phyloP scores from a whole-genome alignment of 179 eudicot genomes.

The Amaranthus tricolor region DNA sequence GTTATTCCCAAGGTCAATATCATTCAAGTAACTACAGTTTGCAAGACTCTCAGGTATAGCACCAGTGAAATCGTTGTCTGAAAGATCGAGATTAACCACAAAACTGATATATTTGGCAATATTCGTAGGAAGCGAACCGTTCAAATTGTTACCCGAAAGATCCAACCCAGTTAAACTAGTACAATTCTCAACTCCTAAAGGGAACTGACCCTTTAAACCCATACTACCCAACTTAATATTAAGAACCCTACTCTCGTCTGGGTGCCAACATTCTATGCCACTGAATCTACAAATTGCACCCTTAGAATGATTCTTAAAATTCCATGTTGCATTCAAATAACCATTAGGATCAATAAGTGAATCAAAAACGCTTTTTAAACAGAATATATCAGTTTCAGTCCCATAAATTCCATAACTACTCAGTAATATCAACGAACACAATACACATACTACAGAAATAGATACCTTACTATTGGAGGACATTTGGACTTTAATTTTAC shows the following conservation, averaged over 20 bases:
- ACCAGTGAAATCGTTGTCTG: conserved; percentile 66
- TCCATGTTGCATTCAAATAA: conserved; percentile 49
- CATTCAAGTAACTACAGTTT: conserved; percentile 58
- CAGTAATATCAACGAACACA: conserved; percentile 32
- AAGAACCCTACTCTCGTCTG: conserved; percentile 59
- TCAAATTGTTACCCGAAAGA: conserved; percentile 57
- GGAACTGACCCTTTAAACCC: conserved; percentile 76
- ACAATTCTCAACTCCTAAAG: conserved; percentile 52
- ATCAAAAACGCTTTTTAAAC: conserved; percentile 36
- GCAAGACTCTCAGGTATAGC: conserved; percentile 51
- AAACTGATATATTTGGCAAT: conserved; percentile 34
- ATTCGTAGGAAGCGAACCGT: conserved; percentile 58
- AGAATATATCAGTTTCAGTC: conserved; percentile 44
- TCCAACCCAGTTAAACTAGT: conserved; percentile 64
- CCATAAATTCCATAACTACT: conserved; percentile 30
- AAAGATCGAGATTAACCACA: conserved; percentile 66
- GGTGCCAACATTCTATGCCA: conserved; percentile 89
- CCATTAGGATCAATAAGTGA: conserved; percentile 52
- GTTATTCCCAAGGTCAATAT: conserved; percentile 52
- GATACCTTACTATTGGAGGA: conserved; percentile 13
- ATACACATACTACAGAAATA: conserved; percentile 13
- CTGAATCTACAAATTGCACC: conserved; percentile 67
- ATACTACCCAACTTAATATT: conserved; percentile 52
- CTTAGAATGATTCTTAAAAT: conserved; percentile 56
- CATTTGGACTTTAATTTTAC: conserved; percentile 22